phyloP scores from a whole-genome alignment of 1,284 basidiomycete species.

The Salmacisia buchloeana region DNA sequence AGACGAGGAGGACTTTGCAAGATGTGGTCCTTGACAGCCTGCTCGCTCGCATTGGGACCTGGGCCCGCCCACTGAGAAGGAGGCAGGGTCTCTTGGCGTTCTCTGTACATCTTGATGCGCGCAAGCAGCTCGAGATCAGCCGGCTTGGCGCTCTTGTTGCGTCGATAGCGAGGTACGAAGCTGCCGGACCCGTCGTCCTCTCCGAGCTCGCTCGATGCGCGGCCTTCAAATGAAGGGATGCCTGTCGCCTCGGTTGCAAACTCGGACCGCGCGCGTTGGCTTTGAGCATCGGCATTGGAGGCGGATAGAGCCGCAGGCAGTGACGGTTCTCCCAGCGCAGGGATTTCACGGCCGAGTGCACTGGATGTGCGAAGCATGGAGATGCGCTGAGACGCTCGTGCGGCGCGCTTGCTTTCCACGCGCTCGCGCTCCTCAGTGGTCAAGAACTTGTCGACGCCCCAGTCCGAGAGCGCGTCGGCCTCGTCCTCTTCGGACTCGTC shows the following conservation, averaged over 20 bases:
- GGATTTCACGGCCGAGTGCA: background rate
- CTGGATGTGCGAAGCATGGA: background rate
- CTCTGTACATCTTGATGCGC: slow-evolving; percentile 40
- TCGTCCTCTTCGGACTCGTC: slow-evolving; percentile 2
- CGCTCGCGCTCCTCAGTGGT: slow-evolving; percentile 28
- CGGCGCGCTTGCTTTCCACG: slow-evolving; percentile 9
- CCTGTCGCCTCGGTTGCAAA: background rate
- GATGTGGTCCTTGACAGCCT: slow-evolving; percentile 28
- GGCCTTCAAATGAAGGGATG: background rate
- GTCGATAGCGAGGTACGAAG: background rate
- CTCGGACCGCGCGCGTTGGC: background rate
- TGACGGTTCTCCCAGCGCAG: background rate
- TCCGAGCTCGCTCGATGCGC: background rate
- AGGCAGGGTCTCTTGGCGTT: slow-evolving; percentile 37
- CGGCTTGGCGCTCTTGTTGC: background rate
- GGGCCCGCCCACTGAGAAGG: slow-evolving; percentile 32
- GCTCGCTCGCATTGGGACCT: slow-evolving; percentile 25
- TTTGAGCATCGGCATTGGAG: background rate
- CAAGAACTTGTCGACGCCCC: slow-evolving; percentile 44
- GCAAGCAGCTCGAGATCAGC: slow-evolving; percentile 30
- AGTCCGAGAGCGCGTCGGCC: slow-evolving; percentile 26
- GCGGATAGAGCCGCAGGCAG: too few species aligned
- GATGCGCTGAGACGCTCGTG: background rate
- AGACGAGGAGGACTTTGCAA: background rate
- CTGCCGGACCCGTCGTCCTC: background rate